Conservation (phyloP, 2,329 filamentous ascomycete species). For the Cercospora beticola region DNA sequence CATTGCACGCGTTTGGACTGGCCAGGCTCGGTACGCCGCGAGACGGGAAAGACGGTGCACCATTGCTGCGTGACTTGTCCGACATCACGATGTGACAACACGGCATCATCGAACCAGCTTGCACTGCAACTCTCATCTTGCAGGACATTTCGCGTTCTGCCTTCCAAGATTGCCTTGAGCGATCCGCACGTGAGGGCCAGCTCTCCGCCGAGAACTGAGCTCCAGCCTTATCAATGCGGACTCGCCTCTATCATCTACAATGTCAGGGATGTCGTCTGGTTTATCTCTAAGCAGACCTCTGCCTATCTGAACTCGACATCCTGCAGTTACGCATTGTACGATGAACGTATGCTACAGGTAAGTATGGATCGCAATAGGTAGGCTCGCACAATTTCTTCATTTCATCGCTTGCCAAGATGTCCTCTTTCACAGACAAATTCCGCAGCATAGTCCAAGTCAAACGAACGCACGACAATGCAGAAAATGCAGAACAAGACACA, state of each 20-base stretch:
- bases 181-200: background rate
- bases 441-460: conserved; percentile 1
- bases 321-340: background rate
- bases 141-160: background rate
- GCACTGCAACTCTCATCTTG: background rate
- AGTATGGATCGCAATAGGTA: background rate
- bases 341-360: background rate
- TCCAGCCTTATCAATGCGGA: conserved; percentile 12
- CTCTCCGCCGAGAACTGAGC: background rate
- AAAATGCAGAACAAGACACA: background rate
- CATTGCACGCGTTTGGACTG: background rate
- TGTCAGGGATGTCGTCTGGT: conserved; percentile 2
- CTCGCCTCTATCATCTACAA: conserved; percentile 5
- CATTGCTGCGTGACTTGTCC: background rate
- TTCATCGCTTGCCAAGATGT: conserved; percentile 2
- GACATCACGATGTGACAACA: background rate
- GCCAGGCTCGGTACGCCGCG: background rate
- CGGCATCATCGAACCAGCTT: background rate
- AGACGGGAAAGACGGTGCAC: background rate
- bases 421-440: background rate
- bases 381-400: background rate
- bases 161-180: background rate
- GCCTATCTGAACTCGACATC: conserved; percentile 13
- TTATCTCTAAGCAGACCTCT: conserved; percentile 12
- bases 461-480: background rate